Evolutionary conservation across 2,329 filamentous ascomycete genomes (phyloP).

Genomic region (Pseudogymnoascus sp.): DNA sequence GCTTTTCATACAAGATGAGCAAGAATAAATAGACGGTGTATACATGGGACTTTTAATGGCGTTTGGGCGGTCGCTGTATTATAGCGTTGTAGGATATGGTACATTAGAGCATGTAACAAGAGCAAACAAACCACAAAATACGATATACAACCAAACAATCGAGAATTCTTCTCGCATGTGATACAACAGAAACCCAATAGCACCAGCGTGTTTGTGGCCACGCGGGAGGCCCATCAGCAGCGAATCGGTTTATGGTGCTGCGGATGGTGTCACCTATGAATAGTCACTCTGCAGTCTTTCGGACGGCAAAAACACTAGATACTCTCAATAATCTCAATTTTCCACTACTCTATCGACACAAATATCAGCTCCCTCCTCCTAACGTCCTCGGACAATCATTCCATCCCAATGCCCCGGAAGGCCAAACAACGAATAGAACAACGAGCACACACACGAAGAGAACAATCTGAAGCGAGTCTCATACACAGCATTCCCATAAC

Average conservation of each 20-base stretch:
- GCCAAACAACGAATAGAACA: conserved; percentile 8
- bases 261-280: neutral
- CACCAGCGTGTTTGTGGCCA: neutral
- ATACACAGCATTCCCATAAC: conserved; percentile 6
- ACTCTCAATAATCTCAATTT: neutral
- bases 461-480: conserved; percentile 6
- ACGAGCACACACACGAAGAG: conserved; percentile 7
- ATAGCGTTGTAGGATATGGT: conserved; percentile 11
- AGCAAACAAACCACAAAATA: neutral
- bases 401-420: neutral
- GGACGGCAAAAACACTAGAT: neutral
- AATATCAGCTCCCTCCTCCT: neutral
- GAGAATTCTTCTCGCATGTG: neutral
- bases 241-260: neutral
- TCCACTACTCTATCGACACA: conserved; percentile 5
- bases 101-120: conserved; percentile 3
- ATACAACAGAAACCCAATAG: neutral
- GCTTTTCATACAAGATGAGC: conserved; percentile 60
- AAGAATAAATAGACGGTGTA: conserved; percentile 49
- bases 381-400: conserved; percentile 1
- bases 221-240: neutral
- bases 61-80: conserved; percentile 10
- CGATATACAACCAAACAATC: neutral
- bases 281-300: neutral
- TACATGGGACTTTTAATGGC: conserved; percentile 3